Evolutionary conservation across 495 filamentous ascomycete genomes (phyloP).

Genomic region (Aspergillus campestris): DNA sequence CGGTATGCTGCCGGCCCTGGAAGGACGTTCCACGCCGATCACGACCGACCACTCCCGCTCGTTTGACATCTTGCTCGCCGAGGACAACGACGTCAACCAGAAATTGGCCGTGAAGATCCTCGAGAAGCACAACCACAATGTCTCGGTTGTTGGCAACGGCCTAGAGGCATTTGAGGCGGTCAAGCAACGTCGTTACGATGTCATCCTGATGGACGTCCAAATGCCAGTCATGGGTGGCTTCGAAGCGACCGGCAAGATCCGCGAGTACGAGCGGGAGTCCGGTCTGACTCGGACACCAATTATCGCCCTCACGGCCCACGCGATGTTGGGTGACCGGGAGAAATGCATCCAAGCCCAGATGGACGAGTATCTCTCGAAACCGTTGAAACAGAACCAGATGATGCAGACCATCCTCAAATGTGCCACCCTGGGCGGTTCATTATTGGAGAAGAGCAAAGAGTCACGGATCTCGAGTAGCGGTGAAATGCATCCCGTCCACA

Average conservation of each 20-base stretch:
- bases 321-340: conserved; percentile 97
- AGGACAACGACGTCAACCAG: conserved; percentile 98
- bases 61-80: conserved; percentile 91
- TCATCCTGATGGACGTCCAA: conserved; percentile 98
- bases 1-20: conserved; percentile 94
- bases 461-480: conserved; percentile 47
- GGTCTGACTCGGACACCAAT: conserved; percentile 81
- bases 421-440: conserved; percentile 80
- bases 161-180: conserved; percentile 84
- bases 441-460: conserved; percentile 66
- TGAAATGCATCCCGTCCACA: conserved; percentile 37
- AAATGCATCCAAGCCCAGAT: conserved; percentile 98
- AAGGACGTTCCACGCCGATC: conserved; percentile 86
- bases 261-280: conserved; percentile 77
- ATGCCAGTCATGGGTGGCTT: conserved; percentile 99
- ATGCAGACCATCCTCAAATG: conserved; percentile 98
- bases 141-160: conserved; percentile 94
- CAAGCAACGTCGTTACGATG: conserved; percentile 85
- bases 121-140: conserved; percentile 94
- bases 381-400: conserved; percentile 93
- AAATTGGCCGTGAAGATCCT: conserved; percentile 93
- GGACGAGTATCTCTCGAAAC: conserved; percentile 98
- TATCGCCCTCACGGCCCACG: conserved; percentile 94
- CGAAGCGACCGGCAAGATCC: conserved; percentile 94
- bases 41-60: conserved; percentile 90